A percentile compares a stretch with the other conserved stretches of the same genome.
Evolutionary conservation across 176 grass and related monocot genomes (phyloP).

Genomic region (Chrysopogon serrulatus): DNA sequence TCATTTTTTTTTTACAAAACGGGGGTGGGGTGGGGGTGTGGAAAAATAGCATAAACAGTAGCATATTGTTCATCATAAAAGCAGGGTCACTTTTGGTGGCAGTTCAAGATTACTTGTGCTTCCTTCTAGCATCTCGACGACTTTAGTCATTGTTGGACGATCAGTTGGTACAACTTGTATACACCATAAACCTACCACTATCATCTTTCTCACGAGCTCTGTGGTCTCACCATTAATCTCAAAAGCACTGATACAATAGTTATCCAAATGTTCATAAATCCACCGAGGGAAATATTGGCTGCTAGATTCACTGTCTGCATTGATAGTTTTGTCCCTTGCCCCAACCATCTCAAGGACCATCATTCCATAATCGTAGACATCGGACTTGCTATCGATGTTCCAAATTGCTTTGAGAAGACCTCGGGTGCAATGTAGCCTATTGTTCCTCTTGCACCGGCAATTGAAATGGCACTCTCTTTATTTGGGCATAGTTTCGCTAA

Average conservation of each 20-base stretch:
- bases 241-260: slow-evolving; percentile 6
- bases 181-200: slow-evolving; percentile 46
- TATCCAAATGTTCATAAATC: slow-evolving; percentile 33
- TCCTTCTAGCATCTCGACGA: slow-evolving; percentile 53
- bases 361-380: slow-evolving; percentile 49
- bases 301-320: not conserved
- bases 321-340: slow-evolving; percentile 16
- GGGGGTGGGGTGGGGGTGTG: too few relatives aligned
- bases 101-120: slow-evolving; percentile 5
- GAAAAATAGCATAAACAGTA: too few relatives aligned
- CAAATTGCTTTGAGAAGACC: slow-evolving; percentile 30
- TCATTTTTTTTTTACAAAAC: too few relatives aligned
- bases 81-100: slow-evolving; percentile 11
- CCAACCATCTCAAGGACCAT: slow-evolving; percentile 46
- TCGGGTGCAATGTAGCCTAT: slow-evolving; percentile 30
- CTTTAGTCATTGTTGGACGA: slow-evolving; percentile 42
- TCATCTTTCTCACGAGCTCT: slow-evolving; percentile 42
- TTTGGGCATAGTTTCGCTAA: not conserved
- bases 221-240: not conserved
- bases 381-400: slow-evolving; percentile 22
- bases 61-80: not conserved
- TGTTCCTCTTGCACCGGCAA: slow-evolving; percentile 26
- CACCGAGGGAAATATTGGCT: slow-evolving; percentile 39
- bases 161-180: slow-evolving; percentile 21
- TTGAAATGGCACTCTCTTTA: slow-evolving; percentile 23